Evolutionary conservation across 768 basidiomycete species (phyloP), one percentile per base, ranked within the genome.

Genomic region (Lentinula sp.): DNA sequence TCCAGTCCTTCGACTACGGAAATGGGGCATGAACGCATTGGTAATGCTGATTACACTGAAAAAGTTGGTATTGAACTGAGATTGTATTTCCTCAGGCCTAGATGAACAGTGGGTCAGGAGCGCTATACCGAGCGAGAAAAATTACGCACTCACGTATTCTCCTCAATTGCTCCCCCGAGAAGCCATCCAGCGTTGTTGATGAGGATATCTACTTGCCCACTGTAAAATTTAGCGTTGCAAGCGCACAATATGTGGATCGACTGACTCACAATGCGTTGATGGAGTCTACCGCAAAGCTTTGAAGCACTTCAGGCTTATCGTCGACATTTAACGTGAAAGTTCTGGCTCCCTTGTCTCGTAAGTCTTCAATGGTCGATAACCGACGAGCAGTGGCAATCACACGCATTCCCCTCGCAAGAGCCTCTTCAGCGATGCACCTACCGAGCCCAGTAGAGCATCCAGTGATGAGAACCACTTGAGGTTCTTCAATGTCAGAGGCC

Each of bases 351-450:
- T 56, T 55, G n/a, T 60, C 61, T 42, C 65, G 62, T 11, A 74
- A 58, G 35, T 67, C 69, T 9, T 61, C 63, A 34, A 71, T 63
- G 55, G 68, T 63, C 16, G 31, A 56, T 21, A 65, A 39, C 7
- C 62, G 63, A 9, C 73, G 68, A 4, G 69, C 66, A 3, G 73
- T 72, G 7, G 73, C 73, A 18, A 73, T 70, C 60, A 74, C 73
- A 28, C 68, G 71, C 57, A 74, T 63, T 16, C 70, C 73, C 9
- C 71, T 66, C 23, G 57, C 50, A 3, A 74, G 65, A 23, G 65
- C 66, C 2, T 61, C 67, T 32, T 66, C 61, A n/a, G 68, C 62
- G 15, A 53, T 13, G 53, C 18, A 66, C 9, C 66, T 63, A 13
- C 73, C 73, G 32, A 73, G 61, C 10, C 72, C 72, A 18, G 69